Evolutionary conservation across 2,329 filamentous ascomycete genomes (phyloP).

Genomic region (Sporothrix protearum): DNA sequence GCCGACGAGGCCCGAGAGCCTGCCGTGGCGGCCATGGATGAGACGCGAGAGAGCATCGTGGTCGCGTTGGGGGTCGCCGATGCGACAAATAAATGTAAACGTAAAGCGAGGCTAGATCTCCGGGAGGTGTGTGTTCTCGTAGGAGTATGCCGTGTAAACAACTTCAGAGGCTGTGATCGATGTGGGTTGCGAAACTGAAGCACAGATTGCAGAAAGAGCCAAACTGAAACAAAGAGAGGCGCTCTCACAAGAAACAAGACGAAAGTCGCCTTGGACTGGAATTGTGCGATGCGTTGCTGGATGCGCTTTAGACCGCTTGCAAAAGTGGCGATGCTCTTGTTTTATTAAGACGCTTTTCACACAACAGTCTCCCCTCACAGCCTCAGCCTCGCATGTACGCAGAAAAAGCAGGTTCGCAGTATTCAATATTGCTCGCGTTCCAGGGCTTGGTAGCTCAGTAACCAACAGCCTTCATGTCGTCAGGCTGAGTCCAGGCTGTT

Average conservation of each 20-base stretch:
- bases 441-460: too few species aligned
- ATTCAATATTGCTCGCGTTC: neutral
- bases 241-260: neutral
- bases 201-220: neutral
- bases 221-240: neutral
- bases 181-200: neutral
- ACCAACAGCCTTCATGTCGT: neutral
- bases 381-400: too few species aligned
- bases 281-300: neutral
- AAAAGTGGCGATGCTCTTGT: neutral
- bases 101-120: neutral
- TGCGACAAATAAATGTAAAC: neutral
- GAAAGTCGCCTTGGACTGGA: neutral
- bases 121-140: neutral
- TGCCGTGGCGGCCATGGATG: neutral
- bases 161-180: neutral
- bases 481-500: neutral
- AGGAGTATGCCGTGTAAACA: neutral
- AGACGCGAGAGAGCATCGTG: slow-evolving; percentile 13
- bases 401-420: neutral
- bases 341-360: neutral
- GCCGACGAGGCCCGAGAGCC: slow-evolving; percentile 1
- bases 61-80: too few species aligned
- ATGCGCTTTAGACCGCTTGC: neutral
- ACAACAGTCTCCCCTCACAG: neutral